phyloP scores from a whole-genome alignment of 176 grass and related monocot genomes.

The Triticum aestivum region DNA sequence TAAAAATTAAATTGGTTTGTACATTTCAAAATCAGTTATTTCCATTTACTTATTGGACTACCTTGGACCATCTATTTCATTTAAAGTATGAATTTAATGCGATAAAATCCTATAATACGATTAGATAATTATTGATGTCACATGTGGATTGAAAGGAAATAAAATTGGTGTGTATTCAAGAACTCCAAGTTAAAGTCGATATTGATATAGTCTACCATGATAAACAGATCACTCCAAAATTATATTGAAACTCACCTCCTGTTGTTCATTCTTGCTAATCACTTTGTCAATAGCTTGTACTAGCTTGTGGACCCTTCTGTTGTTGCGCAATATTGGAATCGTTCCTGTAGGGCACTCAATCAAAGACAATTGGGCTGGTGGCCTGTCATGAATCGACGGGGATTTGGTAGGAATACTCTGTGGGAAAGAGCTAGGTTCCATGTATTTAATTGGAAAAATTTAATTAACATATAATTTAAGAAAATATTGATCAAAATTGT shows the following conservation, averaged over 20 bases:
- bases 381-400: background rate
- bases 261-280: background rate
- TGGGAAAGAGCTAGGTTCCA: background rate
- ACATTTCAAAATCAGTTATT: background rate
- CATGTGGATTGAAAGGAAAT: background rate
- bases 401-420: background rate
- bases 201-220: background rate
- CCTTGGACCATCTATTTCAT: background rate
- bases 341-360: background rate
- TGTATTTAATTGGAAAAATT: background rate
- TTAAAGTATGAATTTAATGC: background rate
- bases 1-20: background rate
- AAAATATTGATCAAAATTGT: too few relatives aligned
- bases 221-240: background rate
- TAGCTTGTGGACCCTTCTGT: background rate
- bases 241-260: background rate
- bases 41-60: background rate
- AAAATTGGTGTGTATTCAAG: background rate
- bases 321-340: background rate
- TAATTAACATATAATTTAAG: background rate
- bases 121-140: background rate
- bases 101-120: background rate
- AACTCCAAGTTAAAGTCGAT: background rate
- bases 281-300: background rate
- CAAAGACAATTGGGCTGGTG: background rate